These are phyloP conservation scores for Rhodotorula sp. DNA, from an alignment of 1,284 basidiomycete species.

Conservation along the genomic window DNA sequence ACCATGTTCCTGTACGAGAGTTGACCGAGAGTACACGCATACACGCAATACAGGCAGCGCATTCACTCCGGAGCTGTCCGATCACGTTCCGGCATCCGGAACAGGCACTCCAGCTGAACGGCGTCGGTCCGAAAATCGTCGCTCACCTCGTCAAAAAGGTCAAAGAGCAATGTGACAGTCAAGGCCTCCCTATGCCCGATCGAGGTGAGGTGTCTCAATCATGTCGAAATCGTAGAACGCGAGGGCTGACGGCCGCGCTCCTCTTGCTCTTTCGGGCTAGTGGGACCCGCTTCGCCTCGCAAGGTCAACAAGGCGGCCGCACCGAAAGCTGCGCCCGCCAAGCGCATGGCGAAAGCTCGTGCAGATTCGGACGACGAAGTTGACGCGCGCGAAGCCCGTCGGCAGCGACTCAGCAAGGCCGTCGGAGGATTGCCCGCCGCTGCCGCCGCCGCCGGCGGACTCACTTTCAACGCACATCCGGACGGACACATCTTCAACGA, in stretches of 20 bases:
- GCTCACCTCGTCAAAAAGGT: slow-evolving; percentile 9
- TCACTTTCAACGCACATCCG: slow-evolving; percentile 17
- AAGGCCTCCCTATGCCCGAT: slow-evolving; percentile 21
- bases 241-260: not conserved
- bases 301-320: not conserved
- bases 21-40: too few species aligned
- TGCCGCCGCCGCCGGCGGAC: not conserved
- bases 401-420: not conserved
- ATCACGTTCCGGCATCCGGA: slow-evolving; percentile 26
- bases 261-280: not conserved
- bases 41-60: slow-evolving; percentile 19
- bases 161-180: slow-evolving; percentile 8
- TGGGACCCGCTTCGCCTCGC: not conserved
- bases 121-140: slow-evolving; percentile 24
- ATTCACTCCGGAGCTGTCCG: slow-evolving; percentile 24
- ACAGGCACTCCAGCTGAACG: slow-evolving; percentile 17
- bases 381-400: slow-evolving; percentile 8
- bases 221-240: too few species aligned
- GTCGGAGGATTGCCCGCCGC: not conserved
- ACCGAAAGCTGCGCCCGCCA: not conserved
- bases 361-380: not conserved
- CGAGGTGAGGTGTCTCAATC: slow-evolving; percentile 19
- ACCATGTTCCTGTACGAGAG: not conserved
- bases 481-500: slow-evolving; percentile 20
- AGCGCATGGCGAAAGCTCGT: not conserved